These are phyloP conservation scores for Pythium brassicae DNA, from an alignment of 352 stramenopile species.

Conservation along the genomic window DNA sequence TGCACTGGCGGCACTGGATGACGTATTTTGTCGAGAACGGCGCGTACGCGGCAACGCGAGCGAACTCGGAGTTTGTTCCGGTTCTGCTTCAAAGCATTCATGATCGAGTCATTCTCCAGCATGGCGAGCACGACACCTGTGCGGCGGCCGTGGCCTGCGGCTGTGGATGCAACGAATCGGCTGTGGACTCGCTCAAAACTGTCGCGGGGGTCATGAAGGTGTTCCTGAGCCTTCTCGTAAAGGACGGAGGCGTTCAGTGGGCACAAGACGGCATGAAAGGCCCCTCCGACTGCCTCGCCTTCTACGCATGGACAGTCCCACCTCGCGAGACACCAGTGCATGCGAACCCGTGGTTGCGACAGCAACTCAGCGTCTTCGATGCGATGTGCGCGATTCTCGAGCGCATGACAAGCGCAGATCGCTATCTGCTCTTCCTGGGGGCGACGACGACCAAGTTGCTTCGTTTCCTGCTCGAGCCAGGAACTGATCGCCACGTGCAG, in stretches of 20 bases:
- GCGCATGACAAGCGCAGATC: slow-evolving; percentile 14
- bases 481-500: neutral
- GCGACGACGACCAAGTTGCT: slow-evolving; percentile 7
- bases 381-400: slow-evolving; percentile 9
- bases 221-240: slow-evolving; percentile 9
- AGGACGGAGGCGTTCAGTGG: slow-evolving; percentile 14
- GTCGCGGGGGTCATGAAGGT: slow-evolving; percentile 9
- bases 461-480: neutral
- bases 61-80: slow-evolving; percentile 7
- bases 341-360: neutral
- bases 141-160: slow-evolving; percentile 1
- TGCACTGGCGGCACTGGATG: slow-evolving; percentile 17
- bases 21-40: slow-evolving; percentile 16
- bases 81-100: slow-evolving; percentile 14
- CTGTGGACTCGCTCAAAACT: slow-evolving; percentile 9
- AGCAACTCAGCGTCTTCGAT: slow-evolving; percentile 12
- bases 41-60: slow-evolving; percentile 5
- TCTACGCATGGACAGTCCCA: slow-evolving; percentile 11
- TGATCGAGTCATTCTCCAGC: neutral
- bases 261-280: slow-evolving; percentile 16
- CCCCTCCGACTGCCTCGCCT: slow-evolving; percentile 6
- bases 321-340: too few relatives aligned
- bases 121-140: neutral
- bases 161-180: slow-evolving; percentile 11
- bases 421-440: slow-evolving; percentile 8